phyloP scores from a whole-genome alignment of 495 filamentous ascomycete genomes.

The Neurospora sp. region DNA sequence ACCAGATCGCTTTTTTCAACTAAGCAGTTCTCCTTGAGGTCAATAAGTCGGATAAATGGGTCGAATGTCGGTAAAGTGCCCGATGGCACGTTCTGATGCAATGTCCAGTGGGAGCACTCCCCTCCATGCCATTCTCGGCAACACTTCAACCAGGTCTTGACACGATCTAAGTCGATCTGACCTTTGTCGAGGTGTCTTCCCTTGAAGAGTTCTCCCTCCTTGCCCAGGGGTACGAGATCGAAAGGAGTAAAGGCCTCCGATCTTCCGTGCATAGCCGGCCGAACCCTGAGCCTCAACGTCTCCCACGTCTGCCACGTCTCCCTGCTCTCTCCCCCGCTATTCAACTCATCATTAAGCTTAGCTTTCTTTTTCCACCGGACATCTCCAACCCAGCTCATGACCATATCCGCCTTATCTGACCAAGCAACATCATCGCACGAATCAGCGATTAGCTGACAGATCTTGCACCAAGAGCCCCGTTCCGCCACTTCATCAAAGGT shows the following conservation, averaged over 20 bases:
- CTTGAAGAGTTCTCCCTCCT: background rate
- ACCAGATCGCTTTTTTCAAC: background rate
- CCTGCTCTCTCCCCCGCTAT: background rate
- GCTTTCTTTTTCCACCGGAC: background rate
- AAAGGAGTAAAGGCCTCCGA: background rate
- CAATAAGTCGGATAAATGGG: background rate
- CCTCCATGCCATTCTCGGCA: background rate
- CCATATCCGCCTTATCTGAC: background rate
- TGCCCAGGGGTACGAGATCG: background rate
- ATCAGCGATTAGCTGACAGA: background rate
- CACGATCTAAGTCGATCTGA: background rate
- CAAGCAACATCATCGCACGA: background rate
- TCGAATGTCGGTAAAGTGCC: background rate
- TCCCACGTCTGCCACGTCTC: background rate
- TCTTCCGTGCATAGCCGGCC: background rate
- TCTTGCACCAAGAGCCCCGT: background rate
- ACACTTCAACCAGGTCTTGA: background rate
- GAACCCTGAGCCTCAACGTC: background rate
- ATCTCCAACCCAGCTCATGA: background rate
- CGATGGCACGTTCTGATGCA: background rate
- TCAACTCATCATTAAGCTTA: background rate
- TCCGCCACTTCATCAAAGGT: background rate
- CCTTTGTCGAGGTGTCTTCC: background rate
- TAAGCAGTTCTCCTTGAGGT: background rate
- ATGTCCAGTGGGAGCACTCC: background rate